Evolutionary conservation across 2,329 filamentous ascomycete species (phyloP).

Genomic region (Tolypocladium paradoxum): DNA sequence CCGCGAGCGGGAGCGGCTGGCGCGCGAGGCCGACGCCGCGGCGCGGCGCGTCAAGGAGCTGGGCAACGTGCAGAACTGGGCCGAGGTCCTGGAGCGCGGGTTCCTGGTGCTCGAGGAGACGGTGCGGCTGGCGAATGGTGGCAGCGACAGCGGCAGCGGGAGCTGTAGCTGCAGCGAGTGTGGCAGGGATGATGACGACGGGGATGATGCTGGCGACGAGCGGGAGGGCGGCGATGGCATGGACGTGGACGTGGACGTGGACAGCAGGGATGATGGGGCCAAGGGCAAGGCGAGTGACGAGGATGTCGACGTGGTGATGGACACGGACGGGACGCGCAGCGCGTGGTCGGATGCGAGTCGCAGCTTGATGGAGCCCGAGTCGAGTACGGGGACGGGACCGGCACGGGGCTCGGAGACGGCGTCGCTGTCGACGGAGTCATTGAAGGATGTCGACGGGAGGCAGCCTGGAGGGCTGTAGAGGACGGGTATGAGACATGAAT

Average conservation of each 20-base stretch:
- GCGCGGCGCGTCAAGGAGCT: constrained; percentile 62
- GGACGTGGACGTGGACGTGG: constrained; percentile 10
- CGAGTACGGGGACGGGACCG: constrained; percentile 21
- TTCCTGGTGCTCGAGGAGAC: constrained; percentile 57
- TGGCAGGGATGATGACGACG: constrained; percentile 14
- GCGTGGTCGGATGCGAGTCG: constrained; percentile 26
- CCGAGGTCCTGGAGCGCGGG: constrained; percentile 65
- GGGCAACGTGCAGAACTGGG: constrained; percentile 79
- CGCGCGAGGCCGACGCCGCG: constrained; percentile 51
- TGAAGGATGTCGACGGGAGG: constrained; percentile 7
- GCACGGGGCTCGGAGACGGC: constrained; percentile 27
- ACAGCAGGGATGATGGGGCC: constrained; percentile 4
- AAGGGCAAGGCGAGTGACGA: constrained; percentile 6
- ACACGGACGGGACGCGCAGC: constrained; percentile 12
- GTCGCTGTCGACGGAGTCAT: constrained; percentile 21
- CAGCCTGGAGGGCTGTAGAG: background rate
- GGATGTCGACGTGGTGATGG: constrained; percentile 11
- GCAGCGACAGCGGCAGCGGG: constrained; percentile 8
- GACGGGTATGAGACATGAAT: background rate
- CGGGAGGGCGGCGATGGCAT: constrained; percentile 6
- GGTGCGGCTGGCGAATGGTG: constrained; percentile 39
- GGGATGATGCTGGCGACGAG: constrained; percentile 3
- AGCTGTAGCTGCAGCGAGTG: constrained; percentile 30
- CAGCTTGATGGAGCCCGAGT: constrained; percentile 25
- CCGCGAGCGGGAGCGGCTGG: constrained; percentile 55